phyloP scores from a whole-genome alignment of 331 rosid species.

The Telfairia occidentalis region DNA sequence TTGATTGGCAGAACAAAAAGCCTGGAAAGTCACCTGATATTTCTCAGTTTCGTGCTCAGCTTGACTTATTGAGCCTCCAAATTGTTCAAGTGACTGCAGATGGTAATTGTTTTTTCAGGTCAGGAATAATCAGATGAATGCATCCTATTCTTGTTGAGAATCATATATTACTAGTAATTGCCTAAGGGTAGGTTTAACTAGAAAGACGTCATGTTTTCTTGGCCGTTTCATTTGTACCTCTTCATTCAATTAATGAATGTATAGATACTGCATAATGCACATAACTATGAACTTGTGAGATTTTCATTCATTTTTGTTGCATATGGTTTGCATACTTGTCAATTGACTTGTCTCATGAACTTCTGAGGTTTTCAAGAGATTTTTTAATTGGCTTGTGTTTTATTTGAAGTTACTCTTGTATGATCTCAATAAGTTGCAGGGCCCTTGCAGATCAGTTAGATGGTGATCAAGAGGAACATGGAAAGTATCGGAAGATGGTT shows the following conservation, averaged over 20 bases:
- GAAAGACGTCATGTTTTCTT: not conserved
- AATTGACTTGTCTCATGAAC: not conserved
- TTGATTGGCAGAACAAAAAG: slow-evolving; percentile 46
- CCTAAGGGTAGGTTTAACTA: not conserved
- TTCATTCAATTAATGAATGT: not conserved
- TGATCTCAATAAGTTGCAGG: slow-evolving; percentile 28
- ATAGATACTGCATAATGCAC: not conserved
- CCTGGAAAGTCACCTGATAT: slow-evolving; percentile 41
- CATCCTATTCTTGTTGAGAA: not conserved
- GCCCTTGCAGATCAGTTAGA: slow-evolving; percentile 79
- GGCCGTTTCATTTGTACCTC: not conserved
- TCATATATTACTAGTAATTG: not conserved
- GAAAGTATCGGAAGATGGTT: slow-evolving; percentile 57
- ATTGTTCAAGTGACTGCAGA: slow-evolving; percentile 69
- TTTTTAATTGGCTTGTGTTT: not conserved
- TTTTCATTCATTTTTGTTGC: not conserved
- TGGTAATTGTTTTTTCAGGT: slow-evolving; percentile 93
- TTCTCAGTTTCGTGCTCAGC: slow-evolving; percentile 49
- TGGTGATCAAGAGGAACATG: slow-evolving; percentile 60
- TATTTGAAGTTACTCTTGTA: slow-evolving; percentile 6
- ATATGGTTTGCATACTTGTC: not conserved
- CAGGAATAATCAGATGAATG: slow-evolving; percentile 17
- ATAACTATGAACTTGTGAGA: not conserved
- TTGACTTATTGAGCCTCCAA: slow-evolving; percentile 53
- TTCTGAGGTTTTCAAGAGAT: not conserved